A percentile compares a stretch with the other conserved stretches of the same genome.
phyloP scores from a whole-genome alignment of 2,329 filamentous ascomycete genomes.

The Emericellopsis atlantica region DNA sequence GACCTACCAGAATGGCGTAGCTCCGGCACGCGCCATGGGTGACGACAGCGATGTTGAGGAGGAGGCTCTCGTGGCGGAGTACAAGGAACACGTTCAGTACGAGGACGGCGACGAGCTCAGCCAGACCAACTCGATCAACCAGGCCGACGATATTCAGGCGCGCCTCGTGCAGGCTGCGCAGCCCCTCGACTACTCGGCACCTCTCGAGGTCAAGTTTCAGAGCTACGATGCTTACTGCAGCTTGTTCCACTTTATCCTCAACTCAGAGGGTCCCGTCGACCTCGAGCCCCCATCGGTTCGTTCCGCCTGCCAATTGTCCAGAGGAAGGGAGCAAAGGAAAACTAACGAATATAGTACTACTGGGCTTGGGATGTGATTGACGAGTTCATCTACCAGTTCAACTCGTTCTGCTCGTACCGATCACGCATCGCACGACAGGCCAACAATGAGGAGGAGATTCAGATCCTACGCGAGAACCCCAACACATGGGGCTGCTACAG shows the following conservation, averaged over 20 bases:
- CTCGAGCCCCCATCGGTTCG: conserved; percentile 90
- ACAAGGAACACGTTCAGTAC: conserved; percentile 91
- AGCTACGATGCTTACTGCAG: conserved; percentile 99
- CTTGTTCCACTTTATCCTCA: conserved; percentile 97
- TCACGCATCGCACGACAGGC: conserved; percentile 75
- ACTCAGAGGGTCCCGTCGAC: conserved; percentile 97
- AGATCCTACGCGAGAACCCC: conserved; percentile 86
- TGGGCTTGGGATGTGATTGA: conserved; percentile 99
- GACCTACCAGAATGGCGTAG: conserved; percentile 47
- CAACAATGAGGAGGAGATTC: conserved; percentile 83
- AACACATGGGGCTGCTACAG: conserved; percentile 99
- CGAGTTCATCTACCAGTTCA: conserved; percentile 99
- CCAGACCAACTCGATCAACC: conserved; percentile 55
- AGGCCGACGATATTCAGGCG: conserved; percentile 84
- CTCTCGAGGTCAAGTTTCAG: conserved; percentile 92
- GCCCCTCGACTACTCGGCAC: conserved; percentile 90
- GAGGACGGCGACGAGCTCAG: conserved; percentile 77
- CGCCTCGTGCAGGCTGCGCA: conserved; percentile 85
- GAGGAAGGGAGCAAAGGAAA: background rate
- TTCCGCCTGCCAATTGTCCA: conserved; percentile 11
- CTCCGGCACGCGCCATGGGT: conserved; percentile 47
- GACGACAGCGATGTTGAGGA: conserved; percentile 93
- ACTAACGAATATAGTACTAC: conserved; percentile 57
- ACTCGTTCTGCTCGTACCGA: conserved; percentile 96
- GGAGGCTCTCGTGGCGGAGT: conserved; percentile 90